Base-by-base conservation (phyloP, 768 basidiomycete species). In the Termitomyces sp. region DNA sequence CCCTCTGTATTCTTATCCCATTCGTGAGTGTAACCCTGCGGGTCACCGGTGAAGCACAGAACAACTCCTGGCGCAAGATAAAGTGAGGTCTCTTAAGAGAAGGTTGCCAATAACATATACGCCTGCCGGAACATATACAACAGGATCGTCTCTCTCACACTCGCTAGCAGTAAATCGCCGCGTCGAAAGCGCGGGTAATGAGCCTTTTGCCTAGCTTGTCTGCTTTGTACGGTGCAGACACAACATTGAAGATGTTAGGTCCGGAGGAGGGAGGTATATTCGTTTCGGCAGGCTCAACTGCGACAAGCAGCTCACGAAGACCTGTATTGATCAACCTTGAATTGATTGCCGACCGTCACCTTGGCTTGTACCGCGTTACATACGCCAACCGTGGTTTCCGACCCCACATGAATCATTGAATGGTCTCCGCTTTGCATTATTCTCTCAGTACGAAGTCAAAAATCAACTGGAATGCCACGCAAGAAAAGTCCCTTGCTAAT, bases 401-500 rank as follows among this genome's bases (percentile, higher is more conserved):
- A 50, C 51, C n/a, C 22, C 27, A 31, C 44, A 57, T 58, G 30
- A 44, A 65, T 58, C 57, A 52, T 66, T 58, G 36, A 37, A 65
- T 62, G 63, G 55, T 66, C 49, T 60, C 58, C 15, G 39, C 60
- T 36, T 54, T 64, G n/a, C 54, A 41, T 15, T 63, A 67, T 45
- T 48, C 60, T 45, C 49, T 67, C 36, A 55, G 57, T 41, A 45
- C 49, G 8, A 65, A 24, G 9, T 37, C 65, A 62, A 63, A 55
- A 36, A 47, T 62, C 31, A 74, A 72, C 22, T 89, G 88, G 88
- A 81, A 83, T 2, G 58, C 71, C 22, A 72, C 78, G 0, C 88
- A 89, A 61, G 87, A 88, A 65, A 83, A 83, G 60, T 63, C 77
- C 6, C 70, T 89, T 31, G 74, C 77, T 2, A 73, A 73, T 42